These are phyloP conservation scores for Debaryomycetaceae sp. DNA, from an alignment of 1,139 yeast genomes.

Conservation along the genomic window DNA sequence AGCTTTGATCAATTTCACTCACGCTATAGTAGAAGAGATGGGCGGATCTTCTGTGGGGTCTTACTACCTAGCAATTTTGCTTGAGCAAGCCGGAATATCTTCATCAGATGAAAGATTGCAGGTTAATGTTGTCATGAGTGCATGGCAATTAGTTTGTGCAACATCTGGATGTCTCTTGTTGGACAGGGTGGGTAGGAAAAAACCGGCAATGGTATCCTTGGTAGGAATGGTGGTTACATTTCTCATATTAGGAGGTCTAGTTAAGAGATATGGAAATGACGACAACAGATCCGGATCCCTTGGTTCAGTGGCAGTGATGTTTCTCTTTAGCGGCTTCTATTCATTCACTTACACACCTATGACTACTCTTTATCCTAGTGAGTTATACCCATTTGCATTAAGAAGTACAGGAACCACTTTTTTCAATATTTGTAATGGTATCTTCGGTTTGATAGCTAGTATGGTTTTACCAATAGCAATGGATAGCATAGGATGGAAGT, in stretches of 20 bases:
- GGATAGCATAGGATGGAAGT: constrained; percentile 1
- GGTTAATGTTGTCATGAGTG: background rate
- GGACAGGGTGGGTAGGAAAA: constrained; percentile 12
- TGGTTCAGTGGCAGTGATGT: constrained; percentile 14
- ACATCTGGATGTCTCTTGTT: constrained; percentile 7
- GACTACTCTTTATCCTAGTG: constrained; percentile 9
- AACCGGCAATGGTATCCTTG: constrained; percentile 7
- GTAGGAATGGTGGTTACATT: constrained; percentile 9
- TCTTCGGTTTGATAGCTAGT: constrained; percentile 10
- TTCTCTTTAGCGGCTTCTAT: constrained; percentile 14
- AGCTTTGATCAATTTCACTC: constrained; percentile 8
- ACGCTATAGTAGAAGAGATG: constrained; percentile 13
- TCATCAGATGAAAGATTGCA: background rate
- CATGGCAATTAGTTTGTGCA: constrained; percentile 9
- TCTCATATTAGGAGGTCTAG: constrained; percentile 10
- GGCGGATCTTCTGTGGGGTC: constrained; percentile 15
- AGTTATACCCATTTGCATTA: constrained; percentile 10
- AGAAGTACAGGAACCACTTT: constrained; percentile 7
- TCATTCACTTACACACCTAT: constrained; percentile 13
- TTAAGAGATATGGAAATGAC: constrained; percentile 12
- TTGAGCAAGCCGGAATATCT: constrained; percentile 10
- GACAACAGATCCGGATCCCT: constrained; percentile 9
- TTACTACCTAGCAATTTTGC: constrained; percentile 7
- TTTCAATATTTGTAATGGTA: constrained; percentile 5
- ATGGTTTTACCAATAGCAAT: constrained; percentile 1